These are phyloP conservation scores for Hyphodiscus sp. DNA, from an alignment of 2,329 filamentous ascomycete genomes.

Conservation along the genomic window DNA sequence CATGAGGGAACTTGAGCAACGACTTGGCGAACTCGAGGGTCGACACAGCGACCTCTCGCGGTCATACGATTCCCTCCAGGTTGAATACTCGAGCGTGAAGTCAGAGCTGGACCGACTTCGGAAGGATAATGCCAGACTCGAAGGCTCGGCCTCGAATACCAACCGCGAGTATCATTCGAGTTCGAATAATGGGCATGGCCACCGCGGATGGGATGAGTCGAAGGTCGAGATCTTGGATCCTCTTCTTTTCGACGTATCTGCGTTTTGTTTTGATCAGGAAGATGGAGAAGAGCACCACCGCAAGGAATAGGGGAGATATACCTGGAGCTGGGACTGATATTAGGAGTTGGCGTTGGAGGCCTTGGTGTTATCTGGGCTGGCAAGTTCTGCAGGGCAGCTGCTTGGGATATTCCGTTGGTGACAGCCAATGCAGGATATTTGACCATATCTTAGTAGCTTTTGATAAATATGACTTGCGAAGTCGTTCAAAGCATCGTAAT, in stretches of 20 bases:
- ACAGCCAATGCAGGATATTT: not conserved
- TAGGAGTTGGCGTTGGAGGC: conserved; percentile 2
- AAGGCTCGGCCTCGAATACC: conserved; percentile 4
- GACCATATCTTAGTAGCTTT: not conserved
- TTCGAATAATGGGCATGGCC: not conserved
- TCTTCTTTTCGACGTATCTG: conserved; percentile 28
- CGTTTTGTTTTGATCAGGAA: conserved; percentile 28
- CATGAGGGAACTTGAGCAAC: conserved; percentile 54
- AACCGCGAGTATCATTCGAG: conserved; percentile 12
- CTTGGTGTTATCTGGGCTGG: not conserved
- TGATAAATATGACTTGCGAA: not conserved
- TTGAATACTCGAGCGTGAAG: conserved; percentile 28
- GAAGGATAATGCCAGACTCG: conserved; percentile 15
- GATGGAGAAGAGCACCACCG: conserved; percentile 10
- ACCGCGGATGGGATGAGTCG: conserved; percentile 18
- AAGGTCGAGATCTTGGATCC: conserved; percentile 25
- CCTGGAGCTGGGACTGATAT: not conserved
- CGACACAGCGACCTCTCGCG: conserved; percentile 49
- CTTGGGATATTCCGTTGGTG: not conserved
- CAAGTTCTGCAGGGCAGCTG: not conserved
- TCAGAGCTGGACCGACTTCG: conserved; percentile 26
- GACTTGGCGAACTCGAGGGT: conserved; percentile 46
- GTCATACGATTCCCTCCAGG: conserved; percentile 45
- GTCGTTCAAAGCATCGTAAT: not conserved
- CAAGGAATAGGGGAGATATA: conserved; percentile 8